Evolutionary conservation across 257 asterid genomes (phyloP).

Genomic region (Rauvolfia tetraphylla): DNA sequence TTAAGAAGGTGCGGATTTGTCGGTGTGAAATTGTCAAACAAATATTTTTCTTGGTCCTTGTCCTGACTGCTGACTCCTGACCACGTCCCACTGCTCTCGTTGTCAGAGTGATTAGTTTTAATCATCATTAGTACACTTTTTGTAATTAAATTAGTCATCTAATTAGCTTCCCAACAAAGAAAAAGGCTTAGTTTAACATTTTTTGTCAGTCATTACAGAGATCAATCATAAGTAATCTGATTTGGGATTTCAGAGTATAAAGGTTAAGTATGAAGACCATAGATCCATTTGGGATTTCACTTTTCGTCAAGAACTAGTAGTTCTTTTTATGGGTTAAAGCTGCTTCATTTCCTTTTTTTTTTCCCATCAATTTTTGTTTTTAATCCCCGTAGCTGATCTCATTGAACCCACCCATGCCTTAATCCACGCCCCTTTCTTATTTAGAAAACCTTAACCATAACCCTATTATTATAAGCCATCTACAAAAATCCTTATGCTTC

Average conservation of each 20-base stretch:
- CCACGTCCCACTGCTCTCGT: neutral
- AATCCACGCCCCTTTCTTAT: too few relatives aligned
- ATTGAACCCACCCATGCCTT: too few relatives aligned
- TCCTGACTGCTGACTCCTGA: neutral
- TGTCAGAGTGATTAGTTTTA: slow-evolving; percentile 1
- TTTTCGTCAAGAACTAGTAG: neutral
- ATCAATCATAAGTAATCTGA: slow-evolving; percentile 7
- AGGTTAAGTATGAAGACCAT: neutral
- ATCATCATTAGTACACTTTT: neutral
- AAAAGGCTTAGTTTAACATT: neutral
- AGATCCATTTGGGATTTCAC: slow-evolving; percentile 7
- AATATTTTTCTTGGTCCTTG: neutral
- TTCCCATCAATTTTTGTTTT: too few relatives aligned
- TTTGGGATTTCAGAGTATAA: neutral
- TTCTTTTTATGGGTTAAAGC: neutral
- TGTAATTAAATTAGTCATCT: too few relatives aligned
- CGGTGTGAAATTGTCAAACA: neutral
- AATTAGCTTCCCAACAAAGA: neutral
- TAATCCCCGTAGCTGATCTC: neutral
- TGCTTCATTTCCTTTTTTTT: neutral
- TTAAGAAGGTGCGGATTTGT: neutral
- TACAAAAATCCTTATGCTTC: too few relatives aligned
- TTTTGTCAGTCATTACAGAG: slow-evolving; percentile 1
- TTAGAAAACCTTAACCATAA: too few relatives aligned
- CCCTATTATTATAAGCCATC: too few relatives aligned